Evolutionary conservation across 176 grass and related monocot species (phyloP), one percentile per base, ranked within the genome.

Genomic region (Puccinellia tenuiflora): DNA sequence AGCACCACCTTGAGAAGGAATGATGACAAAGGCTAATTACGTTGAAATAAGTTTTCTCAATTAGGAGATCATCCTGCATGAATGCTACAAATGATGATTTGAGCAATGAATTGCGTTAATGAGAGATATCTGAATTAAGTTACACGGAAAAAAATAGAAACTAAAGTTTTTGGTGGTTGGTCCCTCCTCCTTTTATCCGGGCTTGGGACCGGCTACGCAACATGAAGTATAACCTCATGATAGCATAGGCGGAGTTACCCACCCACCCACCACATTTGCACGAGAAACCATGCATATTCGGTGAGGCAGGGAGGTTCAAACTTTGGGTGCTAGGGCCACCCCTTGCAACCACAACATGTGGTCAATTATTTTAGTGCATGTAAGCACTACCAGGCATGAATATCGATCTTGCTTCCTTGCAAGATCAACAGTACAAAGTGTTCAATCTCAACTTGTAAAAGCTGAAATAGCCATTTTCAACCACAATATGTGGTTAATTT

Each of bases 1-100:
- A 76, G 48, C 46, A 13, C 22, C 25, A 76, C 12, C 47, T 72
- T 25, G 22, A 3, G 35, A 75, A 8, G 62, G 5, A 81, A 83
- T 12, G 21, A 79, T 76, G 25, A 62, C 29, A 84, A 84, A 56
- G 3, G 20, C 29, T n/a, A 84, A 30, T 38, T 43, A 77, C 34
- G 18, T 17, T 64, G 54, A 76, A 68, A 28, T 28, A 83, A 67
- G 59, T 75, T 67, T 68, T 56, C 16, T 73, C 9, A 29, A 28
- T 16, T 45, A 35, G 31, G 10, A 39, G 10, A 37, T 28, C 30
- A 84, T 4, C 26, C 46, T 38, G 68, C 40, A 18, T 40, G 54
- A 87, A 25, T 73, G 74, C 42, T 83, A 34, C 42, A 73, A 79
- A 14, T 68, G 12, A 34, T 22, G 33, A 81, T 20, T 42, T 38